Evolutionary conservation across 768 basidiomycete species (phyloP).

Genomic region (Agaricus subrufescens): DNA sequence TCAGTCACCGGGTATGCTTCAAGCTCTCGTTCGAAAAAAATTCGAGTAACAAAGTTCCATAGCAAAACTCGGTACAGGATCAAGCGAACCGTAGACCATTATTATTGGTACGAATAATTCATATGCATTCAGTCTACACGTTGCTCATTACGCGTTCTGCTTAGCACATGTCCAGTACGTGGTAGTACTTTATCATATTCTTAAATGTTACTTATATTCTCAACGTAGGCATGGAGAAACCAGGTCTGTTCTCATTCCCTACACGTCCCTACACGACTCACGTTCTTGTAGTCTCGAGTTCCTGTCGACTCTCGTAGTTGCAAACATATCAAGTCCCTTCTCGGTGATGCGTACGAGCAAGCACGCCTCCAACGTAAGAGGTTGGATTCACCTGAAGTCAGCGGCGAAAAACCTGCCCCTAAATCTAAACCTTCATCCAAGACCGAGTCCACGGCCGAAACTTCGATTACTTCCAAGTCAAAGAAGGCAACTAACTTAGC

Average conservation of each 20-base stretch:
- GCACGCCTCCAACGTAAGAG: not conserved
- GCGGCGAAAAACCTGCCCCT: not conserved
- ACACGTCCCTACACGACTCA: not conserved
- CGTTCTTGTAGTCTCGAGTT: not conserved
- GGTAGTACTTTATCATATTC: not conserved
- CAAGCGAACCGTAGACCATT: conserved; percentile 35
- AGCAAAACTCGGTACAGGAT: conserved; percentile 33
- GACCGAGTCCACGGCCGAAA: conserved; percentile 8
- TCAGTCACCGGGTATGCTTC: conserved; percentile 31
- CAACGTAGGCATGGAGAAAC: conserved; percentile 26
- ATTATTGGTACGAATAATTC: conserved; percentile 27
- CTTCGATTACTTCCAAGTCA: conserved; percentile 2
- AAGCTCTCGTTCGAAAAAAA: not conserved
- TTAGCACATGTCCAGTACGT: conserved; percentile 30
- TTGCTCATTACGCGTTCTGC: not conserved
- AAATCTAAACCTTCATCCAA: conserved; percentile 13
- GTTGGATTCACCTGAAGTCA: not conserved
- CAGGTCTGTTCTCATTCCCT: not conserved
- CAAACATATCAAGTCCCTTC: conserved; percentile 35
- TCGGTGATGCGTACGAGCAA: conserved; percentile 38
- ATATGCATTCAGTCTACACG: not conserved
- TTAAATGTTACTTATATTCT: not conserved
- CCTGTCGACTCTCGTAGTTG: conserved; percentile 39
- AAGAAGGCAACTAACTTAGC: not conserved
- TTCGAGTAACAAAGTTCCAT: not conserved